Percentiles rank a stretch among this genome's conserved stretches.
Conservation (phyloP, 192 early-diverging fungal species). For the Phycomyces blakesleeanus region DNA sequence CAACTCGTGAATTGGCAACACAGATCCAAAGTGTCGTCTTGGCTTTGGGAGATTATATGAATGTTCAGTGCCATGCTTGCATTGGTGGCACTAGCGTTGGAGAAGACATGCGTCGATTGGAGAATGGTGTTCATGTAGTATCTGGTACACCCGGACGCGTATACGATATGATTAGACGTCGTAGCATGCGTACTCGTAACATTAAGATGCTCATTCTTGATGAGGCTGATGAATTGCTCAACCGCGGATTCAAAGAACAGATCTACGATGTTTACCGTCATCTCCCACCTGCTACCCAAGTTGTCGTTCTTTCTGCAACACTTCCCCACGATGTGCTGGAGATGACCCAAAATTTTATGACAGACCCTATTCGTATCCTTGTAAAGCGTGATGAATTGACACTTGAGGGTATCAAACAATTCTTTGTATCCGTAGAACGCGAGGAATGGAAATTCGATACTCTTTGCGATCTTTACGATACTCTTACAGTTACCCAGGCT, state of each 20-base stretch:
- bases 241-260: slow-evolving; percentile 95
- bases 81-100: slow-evolving; percentile 91
- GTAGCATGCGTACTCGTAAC: slow-evolving; percentile 71
- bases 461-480: slow-evolving; percentile 95
- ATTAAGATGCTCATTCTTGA: slow-evolving; percentile 97
- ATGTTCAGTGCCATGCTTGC: slow-evolving; percentile 91
- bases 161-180: slow-evolving; percentile 93
- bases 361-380: slow-evolving; percentile 88
- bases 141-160: slow-evolving; percentile 95
- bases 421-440: slow-evolving; percentile 94
- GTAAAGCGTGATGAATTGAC: slow-evolving; percentile 99
- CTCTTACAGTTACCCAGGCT: slow-evolving; percentile 95
- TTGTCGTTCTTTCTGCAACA: slow-evolving; percentile 90
- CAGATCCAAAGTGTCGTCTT: slow-evolving; percentile 93
- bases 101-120: slow-evolving; percentile 91
- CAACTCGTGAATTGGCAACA: slow-evolving; percentile 93
- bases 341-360: slow-evolving; percentile 97
- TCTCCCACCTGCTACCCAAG: slow-evolving; percentile 88
- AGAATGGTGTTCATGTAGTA: slow-evolving; percentile 89
- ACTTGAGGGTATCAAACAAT: slow-evolving; percentile 98
- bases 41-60: slow-evolving; percentile 96
- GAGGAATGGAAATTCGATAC: slow-evolving; percentile 99
- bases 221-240: slow-evolving; percentile 95
- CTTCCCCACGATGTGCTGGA: slow-evolving; percentile 94
- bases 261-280: slow-evolving; percentile 93